phyloP scores from a whole-genome alignment of 83 land plant genomes.

The Thuja plicata region DNA sequence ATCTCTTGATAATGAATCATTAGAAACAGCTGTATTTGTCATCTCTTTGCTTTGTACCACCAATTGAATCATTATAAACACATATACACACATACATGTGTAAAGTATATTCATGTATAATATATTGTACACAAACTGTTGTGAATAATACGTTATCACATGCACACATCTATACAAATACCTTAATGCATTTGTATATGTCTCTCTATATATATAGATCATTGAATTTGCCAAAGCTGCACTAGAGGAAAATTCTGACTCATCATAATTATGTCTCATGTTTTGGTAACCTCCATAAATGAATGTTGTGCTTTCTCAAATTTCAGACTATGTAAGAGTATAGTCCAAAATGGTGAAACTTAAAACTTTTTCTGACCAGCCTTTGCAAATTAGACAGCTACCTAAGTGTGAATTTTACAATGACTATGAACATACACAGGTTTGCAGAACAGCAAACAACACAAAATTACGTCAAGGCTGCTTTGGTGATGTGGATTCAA shows the following conservation, averaged over 20 bases:
- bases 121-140: no score
- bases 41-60: background rate
- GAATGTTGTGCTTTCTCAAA: background rate
- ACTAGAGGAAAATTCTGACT: background rate
- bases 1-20: background rate
- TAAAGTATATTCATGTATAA: no score
- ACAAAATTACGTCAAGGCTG: constrained; percentile 38
- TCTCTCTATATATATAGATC: no score
- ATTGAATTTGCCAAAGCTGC: background rate
- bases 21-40: background rate
- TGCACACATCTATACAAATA: no score
- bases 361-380: background rate
- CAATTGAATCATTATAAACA: background rate
- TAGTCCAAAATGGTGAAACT: background rate
- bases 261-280: background rate
- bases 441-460: constrained; percentile 58
- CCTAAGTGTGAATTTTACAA: background rate
- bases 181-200: no score
- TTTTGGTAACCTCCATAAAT: background rate
- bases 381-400: background rate
- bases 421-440: constrained; percentile 27
- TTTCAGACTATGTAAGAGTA: background rate
- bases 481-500: constrained; percentile 47
- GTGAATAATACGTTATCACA: no score
- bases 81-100: no score